Evolutionary conservation across 768 basidiomycete species (phyloP).

Genomic region (Leccinum imitatum): DNA sequence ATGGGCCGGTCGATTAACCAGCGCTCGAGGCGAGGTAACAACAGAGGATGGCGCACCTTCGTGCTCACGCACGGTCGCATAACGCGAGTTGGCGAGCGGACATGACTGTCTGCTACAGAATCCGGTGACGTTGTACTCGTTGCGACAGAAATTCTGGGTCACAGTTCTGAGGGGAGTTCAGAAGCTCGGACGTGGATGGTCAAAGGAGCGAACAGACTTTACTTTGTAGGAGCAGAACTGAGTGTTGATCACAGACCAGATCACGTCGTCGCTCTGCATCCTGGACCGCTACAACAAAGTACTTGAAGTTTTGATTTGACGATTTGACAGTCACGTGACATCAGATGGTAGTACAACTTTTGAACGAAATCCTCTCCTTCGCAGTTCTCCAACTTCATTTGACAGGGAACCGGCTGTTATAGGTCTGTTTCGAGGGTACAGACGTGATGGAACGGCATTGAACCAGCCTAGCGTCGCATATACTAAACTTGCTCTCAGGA

Average conservation of each 20-base stretch:
- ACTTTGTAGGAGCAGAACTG: slow-evolving; percentile 99
- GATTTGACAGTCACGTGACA: slow-evolving; percentile 13
- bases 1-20: background rate
- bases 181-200: slow-evolving; percentile 4
- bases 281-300: slow-evolving; percentile 1
- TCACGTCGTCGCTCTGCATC: slow-evolving; percentile 97
- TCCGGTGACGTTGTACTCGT: slow-evolving; percentile 98
- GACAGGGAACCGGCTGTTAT: too few relatives aligned
- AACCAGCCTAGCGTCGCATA: too few relatives aligned
- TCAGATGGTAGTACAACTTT: background rate
- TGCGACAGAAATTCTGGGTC: slow-evolving; percentile 97
- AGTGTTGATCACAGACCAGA: slow-evolving; percentile 93
- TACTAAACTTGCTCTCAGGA: too few relatives aligned
- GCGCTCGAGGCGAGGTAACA: background rate
- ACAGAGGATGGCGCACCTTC: slow-evolving; percentile 62
- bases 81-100: slow-evolving; percentile 95
- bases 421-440: too few relatives aligned
- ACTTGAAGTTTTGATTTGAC: background rate
- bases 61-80: slow-evolving; percentile 96
- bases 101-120: slow-evolving; percentile 94
- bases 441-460: too few relatives aligned
- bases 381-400: too few relatives aligned
- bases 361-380: background rate
- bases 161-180: slow-evolving; percentile 57
- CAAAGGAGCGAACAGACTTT: slow-evolving; percentile 61